Conservation (phyloP, 2,329 filamentous ascomycete genomes). For the Botryotinia calthae region DNA sequence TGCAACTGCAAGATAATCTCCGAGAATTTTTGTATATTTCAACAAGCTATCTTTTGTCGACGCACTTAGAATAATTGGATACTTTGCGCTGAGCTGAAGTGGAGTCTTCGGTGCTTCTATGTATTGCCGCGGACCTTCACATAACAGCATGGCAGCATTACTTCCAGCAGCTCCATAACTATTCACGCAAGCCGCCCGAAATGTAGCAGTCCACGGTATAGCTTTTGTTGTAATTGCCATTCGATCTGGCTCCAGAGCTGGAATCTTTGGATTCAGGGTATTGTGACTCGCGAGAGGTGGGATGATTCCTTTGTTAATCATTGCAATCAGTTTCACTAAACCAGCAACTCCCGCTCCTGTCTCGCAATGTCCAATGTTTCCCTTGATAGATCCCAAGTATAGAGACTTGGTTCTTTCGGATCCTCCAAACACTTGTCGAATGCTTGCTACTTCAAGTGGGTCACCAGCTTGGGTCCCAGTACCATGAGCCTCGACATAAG, state of each 20-base stretch:
- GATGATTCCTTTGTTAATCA: conserved; percentile 43
- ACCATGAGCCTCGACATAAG: conserved; percentile 27
- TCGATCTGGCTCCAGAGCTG: not conserved
- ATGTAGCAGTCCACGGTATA: not conserved
- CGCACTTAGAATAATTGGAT: not conserved
- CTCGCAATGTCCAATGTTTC: conserved; percentile 40
- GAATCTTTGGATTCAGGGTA: conserved; percentile 36
- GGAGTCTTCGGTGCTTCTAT: not conserved
- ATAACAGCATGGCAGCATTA: conserved; percentile 27
- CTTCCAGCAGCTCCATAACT: conserved; percentile 33
- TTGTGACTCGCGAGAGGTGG: conserved; percentile 43
- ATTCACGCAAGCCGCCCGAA: conserved; percentile 26
- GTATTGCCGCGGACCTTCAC: conserved; percentile 10
- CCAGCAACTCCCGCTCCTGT: conserved; percentile 40
- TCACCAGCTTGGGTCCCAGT: conserved; percentile 29
- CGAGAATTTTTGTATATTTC: not conserved
- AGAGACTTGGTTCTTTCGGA: not conserved
- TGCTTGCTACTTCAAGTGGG: conserved; percentile 25
- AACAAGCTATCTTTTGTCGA: not conserved
- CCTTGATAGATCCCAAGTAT: conserved; percentile 38
- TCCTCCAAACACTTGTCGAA: conserved; percentile 19
- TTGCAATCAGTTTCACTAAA: conserved; percentile 42
- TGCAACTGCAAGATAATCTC: not conserved
- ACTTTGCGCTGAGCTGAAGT: not conserved
- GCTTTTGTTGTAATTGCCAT: not conserved